Evolutionary conservation across 352 stramenopile species (phyloP), one percentile per base, ranked within the genome.

Genomic region (Pythium pyrilobum): DNA sequence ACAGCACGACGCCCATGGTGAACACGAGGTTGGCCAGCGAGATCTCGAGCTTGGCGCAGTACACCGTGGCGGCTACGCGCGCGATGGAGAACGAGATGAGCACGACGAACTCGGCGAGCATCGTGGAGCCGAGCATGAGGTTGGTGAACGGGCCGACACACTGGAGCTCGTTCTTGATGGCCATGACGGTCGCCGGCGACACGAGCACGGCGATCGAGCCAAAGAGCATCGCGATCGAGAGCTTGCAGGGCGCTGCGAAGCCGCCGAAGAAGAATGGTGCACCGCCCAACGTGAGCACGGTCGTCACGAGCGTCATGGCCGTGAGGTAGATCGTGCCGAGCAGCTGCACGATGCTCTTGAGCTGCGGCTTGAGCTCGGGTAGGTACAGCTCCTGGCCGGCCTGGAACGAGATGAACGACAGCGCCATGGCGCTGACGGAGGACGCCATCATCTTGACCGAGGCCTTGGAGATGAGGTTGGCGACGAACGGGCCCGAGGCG

Each of bases 391-490:
- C 78, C 44, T 89, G 78, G 1, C 78, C 78, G 5, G 78, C 75
- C 57, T 89, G 75, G 52, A 89, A 89, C 54, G 78, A 87, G 60
- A 89, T 87, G 65, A 89, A 89, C 13, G 75, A 85, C 16, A 89
- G 66, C 39, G 78, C 75, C 33, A 87, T 56, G 12, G 73, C 73
- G 52, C 68, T 89, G 32, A 89, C 71, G 27, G 67, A 77, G 10
- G 51, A 61, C 21, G 77, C 62, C 18, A 87, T 49, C 66, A 84
- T 78, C 9, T 60, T 46, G 27, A 87, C 66, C 9, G 77, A 56
- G 6, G 49, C 23, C 0, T 57, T 64, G 5, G 72, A 44, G 11
- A 87, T 48, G 20, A 87, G n/a, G 29, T 85, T 69, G 18, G 77
- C 53, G 6, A 77, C 64, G 44, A 87, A 87, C 33, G 77, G 77